Evolutionary conservation across 23 red algal species (phyloP).

Genomic region (Chondrus crispus): DNA sequence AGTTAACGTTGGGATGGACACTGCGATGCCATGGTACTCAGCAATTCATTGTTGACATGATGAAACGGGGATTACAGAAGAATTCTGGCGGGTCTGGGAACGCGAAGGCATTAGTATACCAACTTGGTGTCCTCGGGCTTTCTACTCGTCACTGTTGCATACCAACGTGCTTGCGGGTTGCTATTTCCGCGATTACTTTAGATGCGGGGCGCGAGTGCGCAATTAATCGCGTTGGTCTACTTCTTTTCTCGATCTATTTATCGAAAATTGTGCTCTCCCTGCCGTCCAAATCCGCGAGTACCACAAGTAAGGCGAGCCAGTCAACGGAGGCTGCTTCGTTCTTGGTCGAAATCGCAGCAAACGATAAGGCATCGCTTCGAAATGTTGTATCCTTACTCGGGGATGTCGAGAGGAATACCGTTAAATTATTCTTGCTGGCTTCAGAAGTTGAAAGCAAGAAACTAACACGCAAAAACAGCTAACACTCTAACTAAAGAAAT

Average conservation of each 20-base stretch:
- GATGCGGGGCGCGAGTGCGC: neutral
- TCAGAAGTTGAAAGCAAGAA: no score
- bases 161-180: conserved; percentile 12
- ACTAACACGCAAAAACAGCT: no score
- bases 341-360: conserved; percentile 6
- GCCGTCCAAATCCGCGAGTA: neutral
- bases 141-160: conserved; percentile 2
- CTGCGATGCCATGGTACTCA: conserved; percentile 32
- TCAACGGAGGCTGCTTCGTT: conserved; percentile 11
- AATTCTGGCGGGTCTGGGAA: neutral
- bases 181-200: conserved; percentile 1
- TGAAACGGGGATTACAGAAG: neutral
- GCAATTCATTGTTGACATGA: conserved; percentile 3
- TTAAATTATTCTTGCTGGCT: neutral
- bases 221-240: conserved; percentile 32
- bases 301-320: neutral
- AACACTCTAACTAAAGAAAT: no score
- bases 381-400: conserved; percentile 28
- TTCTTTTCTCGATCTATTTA: conserved; percentile 25
- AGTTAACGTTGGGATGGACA: neutral
- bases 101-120: neutral
- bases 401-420: neutral
- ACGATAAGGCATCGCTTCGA: neutral
- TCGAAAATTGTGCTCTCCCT: conserved; percentile 11
- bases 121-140: neutral